These are phyloP conservation scores for Paramyrothecium roridum DNA, from an alignment of 2,329 filamentous ascomycete genomes.

Conservation along the genomic window DNA sequence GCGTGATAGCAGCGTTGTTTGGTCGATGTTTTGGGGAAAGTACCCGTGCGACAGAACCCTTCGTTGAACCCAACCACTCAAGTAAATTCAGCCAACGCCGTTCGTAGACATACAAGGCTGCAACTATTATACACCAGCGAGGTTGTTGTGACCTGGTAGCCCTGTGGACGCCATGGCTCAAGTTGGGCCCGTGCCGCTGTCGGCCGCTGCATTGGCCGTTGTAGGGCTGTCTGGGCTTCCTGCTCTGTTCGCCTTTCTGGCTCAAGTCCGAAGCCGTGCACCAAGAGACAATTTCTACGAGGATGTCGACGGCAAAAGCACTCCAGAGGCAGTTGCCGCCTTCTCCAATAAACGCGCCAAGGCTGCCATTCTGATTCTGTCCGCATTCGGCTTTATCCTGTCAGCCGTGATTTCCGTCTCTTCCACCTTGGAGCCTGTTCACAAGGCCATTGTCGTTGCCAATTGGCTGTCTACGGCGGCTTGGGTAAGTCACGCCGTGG, in stretches of 20 bases:
- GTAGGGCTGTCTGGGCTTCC: slow-evolving; percentile 33
- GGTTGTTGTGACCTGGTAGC: not conserved
- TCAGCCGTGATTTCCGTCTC: slow-evolving; percentile 57
- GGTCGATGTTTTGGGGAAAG: too few species aligned
- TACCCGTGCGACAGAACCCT: too few species aligned
- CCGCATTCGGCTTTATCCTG: slow-evolving; percentile 47
- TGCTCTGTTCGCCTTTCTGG: slow-evolving; percentile 26
- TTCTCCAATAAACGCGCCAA: slow-evolving; percentile 63
- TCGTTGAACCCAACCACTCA: too few species aligned
- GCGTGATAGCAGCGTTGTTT: too few species aligned
- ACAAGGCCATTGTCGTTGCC: slow-evolving; percentile 42
- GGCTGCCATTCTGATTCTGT: slow-evolving; percentile 48
- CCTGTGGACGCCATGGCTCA: not conserved
- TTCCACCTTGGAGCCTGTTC: slow-evolving; percentile 33
- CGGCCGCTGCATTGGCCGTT: slow-evolving; percentile 29
- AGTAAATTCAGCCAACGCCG: not conserved
- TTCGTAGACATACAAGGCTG: not conserved
- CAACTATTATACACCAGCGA: not conserved
- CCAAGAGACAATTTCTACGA: slow-evolving; percentile 53
- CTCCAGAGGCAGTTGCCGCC: slow-evolving; percentile 55
- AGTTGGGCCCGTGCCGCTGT: slow-evolving; percentile 17
- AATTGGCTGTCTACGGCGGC: slow-evolving; percentile 58
- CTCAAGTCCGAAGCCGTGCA: slow-evolving; percentile 29
- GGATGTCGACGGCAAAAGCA: slow-evolving; percentile 68
- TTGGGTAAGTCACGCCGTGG: slow-evolving; percentile 55